A percentile compares a stretch with the other conserved stretches of the same genome.
Evolutionary conservation across 768 basidiomycete species (phyloP).

Genomic region (Amanita polypyramis): DNA sequence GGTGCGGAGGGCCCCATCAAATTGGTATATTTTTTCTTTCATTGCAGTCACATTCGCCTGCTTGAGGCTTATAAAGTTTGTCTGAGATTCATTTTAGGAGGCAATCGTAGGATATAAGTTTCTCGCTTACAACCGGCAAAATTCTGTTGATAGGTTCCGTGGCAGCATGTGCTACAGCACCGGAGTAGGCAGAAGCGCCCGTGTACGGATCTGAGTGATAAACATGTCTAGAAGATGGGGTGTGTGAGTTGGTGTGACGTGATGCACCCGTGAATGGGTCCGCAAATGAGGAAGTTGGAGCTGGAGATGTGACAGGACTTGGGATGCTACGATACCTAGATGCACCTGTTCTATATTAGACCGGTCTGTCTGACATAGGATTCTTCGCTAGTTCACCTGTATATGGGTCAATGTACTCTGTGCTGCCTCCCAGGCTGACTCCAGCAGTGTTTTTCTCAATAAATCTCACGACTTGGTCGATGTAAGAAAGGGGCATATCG

Average conservation of each 20-base stretch:
- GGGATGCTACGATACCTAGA: conserved; percentile 49
- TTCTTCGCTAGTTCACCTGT: conserved; percentile 46
- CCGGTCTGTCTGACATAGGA: conserved; percentile 3
- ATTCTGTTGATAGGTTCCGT: conserved; percentile 19
- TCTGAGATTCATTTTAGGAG: conserved; percentile 24
- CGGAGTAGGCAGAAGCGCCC: conserved; percentile 54
- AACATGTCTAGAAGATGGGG: conserved; percentile 20
- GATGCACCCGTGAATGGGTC: conserved; percentile 73
- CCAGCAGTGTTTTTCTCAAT: conserved; percentile 88
- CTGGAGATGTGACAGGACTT: conserved; percentile 18
- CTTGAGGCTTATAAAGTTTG: conserved; percentile 66
- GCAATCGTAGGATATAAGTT: neutral
- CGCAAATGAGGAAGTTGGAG: conserved; percentile 28
- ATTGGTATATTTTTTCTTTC: conserved; percentile 67
- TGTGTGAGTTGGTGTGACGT: conserved; percentile 37
- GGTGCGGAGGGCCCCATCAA: conserved; percentile 54
- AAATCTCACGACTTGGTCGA: conserved; percentile 87
- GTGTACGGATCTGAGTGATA: conserved; percentile 58
- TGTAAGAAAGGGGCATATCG: conserved; percentile 71
- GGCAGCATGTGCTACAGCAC: conserved; percentile 12
- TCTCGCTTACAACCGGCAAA: conserved; percentile 38
- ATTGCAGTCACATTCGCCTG: conserved; percentile 74
- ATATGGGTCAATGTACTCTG: conserved; percentile 76
- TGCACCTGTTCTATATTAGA: conserved; percentile 30
- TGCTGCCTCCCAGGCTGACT: conserved; percentile 51